Conservation (phyloP, 2,329 filamentous ascomycete genomes). For the Penicillium sp. region DNA sequence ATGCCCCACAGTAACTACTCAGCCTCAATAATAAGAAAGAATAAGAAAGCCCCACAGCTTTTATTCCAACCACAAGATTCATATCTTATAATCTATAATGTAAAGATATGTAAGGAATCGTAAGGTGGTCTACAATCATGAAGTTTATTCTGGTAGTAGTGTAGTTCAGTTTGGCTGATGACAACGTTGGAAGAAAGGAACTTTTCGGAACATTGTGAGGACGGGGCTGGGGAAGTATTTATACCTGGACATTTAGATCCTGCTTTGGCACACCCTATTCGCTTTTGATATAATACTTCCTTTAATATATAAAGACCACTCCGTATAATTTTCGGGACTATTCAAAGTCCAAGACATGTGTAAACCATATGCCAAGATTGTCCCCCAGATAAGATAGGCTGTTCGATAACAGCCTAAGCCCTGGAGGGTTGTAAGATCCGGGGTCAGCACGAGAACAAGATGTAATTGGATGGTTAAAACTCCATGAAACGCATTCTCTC, state of each 20-base stretch:
- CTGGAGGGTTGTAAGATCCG: conserved; percentile 19
- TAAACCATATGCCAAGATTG: background rate
- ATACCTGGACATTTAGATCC: background rate
- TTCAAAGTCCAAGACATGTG: background rate
- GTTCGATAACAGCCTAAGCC: conserved; percentile 15
- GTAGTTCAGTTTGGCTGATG: background rate
- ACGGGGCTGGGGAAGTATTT: background rate
- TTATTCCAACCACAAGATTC: background rate
- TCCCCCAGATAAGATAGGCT: background rate
- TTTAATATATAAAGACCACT: background rate
- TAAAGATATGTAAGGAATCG: background rate
- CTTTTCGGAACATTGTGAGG: background rate
- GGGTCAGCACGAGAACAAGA: conserved; percentile 1
- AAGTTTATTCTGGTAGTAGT: background rate
- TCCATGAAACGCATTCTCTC: background rate
- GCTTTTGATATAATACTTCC: background rate
- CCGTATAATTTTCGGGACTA: background rate
- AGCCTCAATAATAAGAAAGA: background rate
- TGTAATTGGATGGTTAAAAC: conserved; percentile 17
- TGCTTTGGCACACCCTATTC: background rate
- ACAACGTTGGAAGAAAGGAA: background rate
- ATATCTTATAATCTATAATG: background rate
- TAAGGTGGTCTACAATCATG: background rate
- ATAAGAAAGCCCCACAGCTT: background rate
- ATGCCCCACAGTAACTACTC: background rate